Base-by-base conservation (phyloP, 1,139 yeast genomes). In the Candida sp. region DNA sequence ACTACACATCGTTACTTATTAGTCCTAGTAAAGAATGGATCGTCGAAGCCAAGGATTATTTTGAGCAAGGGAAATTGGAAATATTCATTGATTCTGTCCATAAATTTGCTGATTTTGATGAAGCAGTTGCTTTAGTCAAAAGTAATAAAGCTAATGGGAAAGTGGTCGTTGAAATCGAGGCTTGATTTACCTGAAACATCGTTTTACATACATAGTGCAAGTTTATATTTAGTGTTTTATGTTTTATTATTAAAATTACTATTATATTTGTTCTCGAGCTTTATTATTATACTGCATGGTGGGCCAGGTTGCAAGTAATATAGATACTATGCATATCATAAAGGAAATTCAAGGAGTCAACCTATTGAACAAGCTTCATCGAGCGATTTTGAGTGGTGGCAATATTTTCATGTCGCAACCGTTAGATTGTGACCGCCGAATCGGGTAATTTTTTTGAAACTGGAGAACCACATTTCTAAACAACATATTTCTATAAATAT, bases 131-230 rank as follows among this genome's bases (percentile, higher is more conserved):
- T 5, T 67, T 63, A 47, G 58, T 84, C 33, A 60, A 58, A 12
- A 59, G 70, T 12, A 77, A 78, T 44, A 68, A 61, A 41, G 82
- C 84, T 3, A 72, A 70, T 45, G 95, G 95, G 34, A 87, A 87
- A 57, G 70, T 86, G 35, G 73, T 86, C 5, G 49, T 79, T 30
- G 57, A 59, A 48, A 53, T 68, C 12, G 44, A 45, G 41, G 30
- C 34, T 11, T 25, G 19, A 32, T 32, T 11, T 15, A 15, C 19
- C 19, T 15, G 19, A 15, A 15, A 15, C 19, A 15, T 15, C 3
- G 2, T 15, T 15, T 15, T 15, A 15, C 3, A 15, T 15, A 15
- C 19, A 2, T 15, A 15, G 19, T 3, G 19, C 19, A 15, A 15
- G 2, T 15, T 15, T 15, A 15, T 15, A 15, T 2, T 15, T 15